phyloP scores from a whole-genome alignment of 1,284 basidiomycete genomes.

The Leccinum fuscescens region DNA sequence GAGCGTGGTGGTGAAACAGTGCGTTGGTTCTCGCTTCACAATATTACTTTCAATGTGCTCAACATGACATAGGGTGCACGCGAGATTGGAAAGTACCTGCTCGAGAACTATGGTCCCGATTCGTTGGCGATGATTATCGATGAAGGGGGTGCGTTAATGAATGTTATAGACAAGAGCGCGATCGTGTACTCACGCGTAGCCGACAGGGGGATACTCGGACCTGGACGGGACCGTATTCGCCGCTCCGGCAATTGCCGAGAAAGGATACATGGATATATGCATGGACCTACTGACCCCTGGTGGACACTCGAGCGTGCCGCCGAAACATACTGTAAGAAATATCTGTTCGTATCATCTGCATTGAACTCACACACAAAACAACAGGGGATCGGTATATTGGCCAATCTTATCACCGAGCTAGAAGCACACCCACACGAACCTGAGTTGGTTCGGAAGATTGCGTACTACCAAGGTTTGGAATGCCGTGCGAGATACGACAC shows the following conservation, averaged over 20 bases:
- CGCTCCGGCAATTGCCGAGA: constrained; percentile 58
- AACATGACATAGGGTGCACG: neutral
- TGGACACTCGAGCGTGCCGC: constrained; percentile 67
- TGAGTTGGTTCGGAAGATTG: constrained; percentile 34
- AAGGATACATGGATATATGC: constrained; percentile 60
- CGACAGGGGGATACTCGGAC: constrained; percentile 36
- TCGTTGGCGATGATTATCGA: no score
- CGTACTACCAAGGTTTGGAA: constrained; percentile 28
- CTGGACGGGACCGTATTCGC: constrained; percentile 43
- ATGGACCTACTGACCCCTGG: constrained; percentile 58
- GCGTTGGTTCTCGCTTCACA: constrained; percentile 5
- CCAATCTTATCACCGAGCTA: constrained; percentile 48
- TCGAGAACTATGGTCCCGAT: no score
- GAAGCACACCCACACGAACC: constrained; percentile 48
- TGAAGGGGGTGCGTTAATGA: neutral
- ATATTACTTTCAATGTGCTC: constrained; percentile 11
- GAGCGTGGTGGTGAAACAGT: constrained; percentile 55
- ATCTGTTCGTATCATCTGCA: neutral
- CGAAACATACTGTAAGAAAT: constrained; percentile 47
- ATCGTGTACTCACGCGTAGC: neutral
- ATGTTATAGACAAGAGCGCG: neutral
- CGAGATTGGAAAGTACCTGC: no score
- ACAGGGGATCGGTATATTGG: constrained; percentile 57
- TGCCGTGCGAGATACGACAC: constrained; percentile 26
- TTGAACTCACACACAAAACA: neutral